Evolutionary conservation across 139 green algal species (phyloP), one percentile per base, ranked within the genome.

Genomic region (Coelastrella sp.): DNA sequence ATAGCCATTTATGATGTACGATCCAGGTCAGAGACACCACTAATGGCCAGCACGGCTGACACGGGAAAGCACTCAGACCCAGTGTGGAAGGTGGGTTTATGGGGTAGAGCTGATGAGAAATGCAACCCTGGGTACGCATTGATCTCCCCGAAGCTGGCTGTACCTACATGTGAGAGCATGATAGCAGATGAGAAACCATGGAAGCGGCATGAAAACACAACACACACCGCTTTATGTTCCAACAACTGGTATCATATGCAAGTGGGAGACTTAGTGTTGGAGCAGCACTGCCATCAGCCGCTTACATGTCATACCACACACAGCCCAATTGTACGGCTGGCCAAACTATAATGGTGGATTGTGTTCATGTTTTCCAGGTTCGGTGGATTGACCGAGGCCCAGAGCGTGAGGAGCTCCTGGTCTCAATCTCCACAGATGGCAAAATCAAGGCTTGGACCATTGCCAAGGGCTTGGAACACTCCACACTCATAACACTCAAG

Each of bases 381-480:
- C 86, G 92, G 16, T 98, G 95, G 95, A 91, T 98, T 58, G 94
- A 96, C 91, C 81, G 92, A 20, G 96, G 95, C 17, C 77, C 82
- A 6, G 96, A 98, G 47, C 91, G 93, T 10, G 96, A 96, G 66
- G 97, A 99, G 93, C 80, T 90, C 47, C 93, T 99, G 47, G 93
- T 99, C 13, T 98, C 96, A 56, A 95, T 97, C 59, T 98, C 95
- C n/a, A 97, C 95, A 19, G 97, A 99, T 74, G 97, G 97, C 65
- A 93, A 96, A 47, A 92, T 98, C 54, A 96, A 93, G 13, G 93
- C 96, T 23, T 98, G 97, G 97, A 95, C 93, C 75, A 97, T 96
- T 13, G 92, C 93, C 20, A 96, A 97, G 92, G 96, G 96, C 64
- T 92, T 99, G 80, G 95, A 98, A 90, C 95, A 94, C 79, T 89